These are phyloP conservation scores for Tanozyma kutaoensis DNA, from an alignment of 805 yeast species.

Conservation along the genomic window DNA sequence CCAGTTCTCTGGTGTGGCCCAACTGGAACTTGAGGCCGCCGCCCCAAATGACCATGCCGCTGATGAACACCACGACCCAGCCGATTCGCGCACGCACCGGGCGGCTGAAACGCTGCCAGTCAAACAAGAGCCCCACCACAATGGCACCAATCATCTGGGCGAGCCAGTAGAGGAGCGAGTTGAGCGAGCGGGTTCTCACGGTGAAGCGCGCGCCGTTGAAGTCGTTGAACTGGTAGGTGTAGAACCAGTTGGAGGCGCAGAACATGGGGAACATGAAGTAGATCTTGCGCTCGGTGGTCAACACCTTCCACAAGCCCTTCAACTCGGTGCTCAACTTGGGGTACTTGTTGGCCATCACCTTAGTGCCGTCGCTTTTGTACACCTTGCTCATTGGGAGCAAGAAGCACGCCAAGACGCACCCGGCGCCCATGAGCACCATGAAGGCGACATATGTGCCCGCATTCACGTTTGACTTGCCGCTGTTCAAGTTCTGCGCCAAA, in stretches of 20 bases:
- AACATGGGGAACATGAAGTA: conserved; percentile 46
- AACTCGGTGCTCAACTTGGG: conserved; percentile 35
- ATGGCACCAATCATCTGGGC: conserved; percentile 47
- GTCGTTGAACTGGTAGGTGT: conserved; percentile 51
- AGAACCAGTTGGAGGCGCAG: conserved; percentile 53
- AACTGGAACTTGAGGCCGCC: conserved; percentile 40
- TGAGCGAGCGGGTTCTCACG: conserved; percentile 47
- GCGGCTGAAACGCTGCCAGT: conserved; percentile 26
- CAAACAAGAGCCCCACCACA: conserved; percentile 34
- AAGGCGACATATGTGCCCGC: conserved; percentile 45
- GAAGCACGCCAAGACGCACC: conserved; percentile 29
- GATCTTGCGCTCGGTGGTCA: conserved; percentile 30
- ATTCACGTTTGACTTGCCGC: conserved; percentile 15
- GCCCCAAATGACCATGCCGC: conserved; percentile 42
- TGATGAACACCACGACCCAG: conserved; percentile 22
- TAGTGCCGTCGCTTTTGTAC: conserved; percentile 34
- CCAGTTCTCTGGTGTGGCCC: conserved; percentile 24
- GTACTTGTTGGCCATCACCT: conserved; percentile 29
- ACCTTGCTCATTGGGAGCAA: conserved; percentile 39
- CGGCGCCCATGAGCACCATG: conserved; percentile 35
- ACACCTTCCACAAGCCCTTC: conserved; percentile 21
- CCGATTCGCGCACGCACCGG: conserved; percentile 34
- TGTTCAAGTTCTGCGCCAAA: conserved; percentile 36
- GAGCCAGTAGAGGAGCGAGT: conserved; percentile 48
- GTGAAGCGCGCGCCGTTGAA: conserved; percentile 43